These are phyloP conservation scores for Sclerotinia sclerotiorum DNA, from an alignment of 2,329 filamentous ascomycete genomes.

Conservation along the genomic window DNA sequence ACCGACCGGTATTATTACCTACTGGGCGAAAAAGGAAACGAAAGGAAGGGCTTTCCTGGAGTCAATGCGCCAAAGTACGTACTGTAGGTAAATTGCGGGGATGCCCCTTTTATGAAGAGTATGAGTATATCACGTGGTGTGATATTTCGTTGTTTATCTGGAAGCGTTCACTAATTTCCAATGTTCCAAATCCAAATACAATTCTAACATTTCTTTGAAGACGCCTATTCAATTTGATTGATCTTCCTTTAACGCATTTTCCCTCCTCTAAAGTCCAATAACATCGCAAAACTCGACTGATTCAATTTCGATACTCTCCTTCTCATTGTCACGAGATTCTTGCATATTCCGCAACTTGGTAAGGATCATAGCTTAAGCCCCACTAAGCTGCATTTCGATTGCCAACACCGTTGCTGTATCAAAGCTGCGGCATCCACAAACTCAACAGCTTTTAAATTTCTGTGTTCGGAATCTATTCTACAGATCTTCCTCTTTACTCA, in stretches of 20 bases:
- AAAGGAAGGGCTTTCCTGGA: neutral
- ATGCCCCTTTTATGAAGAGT: slow-evolving; percentile 8
- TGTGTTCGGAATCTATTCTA: slow-evolving; percentile 3
- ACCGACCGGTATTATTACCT: too few species aligned
- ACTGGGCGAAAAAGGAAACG: neutral
- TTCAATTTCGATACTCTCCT: neutral
- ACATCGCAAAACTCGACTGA: neutral
- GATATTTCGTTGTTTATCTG: neutral
- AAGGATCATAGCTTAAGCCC: slow-evolving; percentile 18
- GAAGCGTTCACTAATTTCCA: neutral
- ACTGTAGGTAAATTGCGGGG: neutral
- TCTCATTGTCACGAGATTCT: slow-evolving; percentile 13
- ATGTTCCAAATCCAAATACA: neutral
- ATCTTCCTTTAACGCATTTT: neutral
- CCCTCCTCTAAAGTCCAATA: neutral
- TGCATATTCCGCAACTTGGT: neutral
- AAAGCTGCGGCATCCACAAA: slow-evolving; percentile 23
- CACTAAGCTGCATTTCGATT: slow-evolving; percentile 24
- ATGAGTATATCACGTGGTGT: neutral
- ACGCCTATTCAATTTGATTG: too few species aligned
- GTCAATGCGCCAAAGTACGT: neutral
- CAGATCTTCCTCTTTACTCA: slow-evolving; percentile 11
- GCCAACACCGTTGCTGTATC: slow-evolving; percentile 25
- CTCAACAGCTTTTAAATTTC: slow-evolving; percentile 23
- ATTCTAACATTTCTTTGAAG: neutral